These are phyloP conservation scores for Ustilago bromivora DNA, from an alignment of 1,284 basidiomycete species.

Conservation along the genomic window DNA sequence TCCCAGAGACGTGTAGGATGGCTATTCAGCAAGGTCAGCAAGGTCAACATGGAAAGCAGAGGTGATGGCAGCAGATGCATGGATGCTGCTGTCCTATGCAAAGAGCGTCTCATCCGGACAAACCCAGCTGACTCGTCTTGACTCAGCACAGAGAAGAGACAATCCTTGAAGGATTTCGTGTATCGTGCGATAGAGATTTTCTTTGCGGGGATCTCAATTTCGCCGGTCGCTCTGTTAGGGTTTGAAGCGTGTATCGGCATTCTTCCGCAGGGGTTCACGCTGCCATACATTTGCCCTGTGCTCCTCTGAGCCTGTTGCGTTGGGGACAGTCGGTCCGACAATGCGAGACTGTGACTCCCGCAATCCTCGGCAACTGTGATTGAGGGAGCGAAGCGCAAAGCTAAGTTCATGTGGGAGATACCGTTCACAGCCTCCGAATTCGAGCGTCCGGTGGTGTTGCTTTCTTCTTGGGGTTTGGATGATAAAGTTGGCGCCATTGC, in stretches of 20 bases:
- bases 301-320: background rate
- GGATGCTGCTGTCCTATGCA: background rate
- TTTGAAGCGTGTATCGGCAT: constrained; percentile 32
- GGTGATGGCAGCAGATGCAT: background rate
- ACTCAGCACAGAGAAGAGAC: background rate
- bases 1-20: background rate
- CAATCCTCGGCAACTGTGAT: background rate
- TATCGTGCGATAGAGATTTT: constrained; percentile 4
- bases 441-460: background rate
- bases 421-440: background rate
- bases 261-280: constrained; percentile 44
- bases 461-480: constrained; percentile 10
- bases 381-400: background rate
- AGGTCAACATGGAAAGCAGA: background rate
- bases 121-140: background rate
- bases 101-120: background rate
- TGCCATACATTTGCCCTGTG: constrained; percentile 12
- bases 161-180: background rate
- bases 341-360: constrained; percentile 13
- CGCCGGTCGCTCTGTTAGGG: constrained; percentile 14
- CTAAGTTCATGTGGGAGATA: constrained; percentile 1
- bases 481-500: background rate
- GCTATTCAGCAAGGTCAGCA: background rate
- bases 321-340: background rate
- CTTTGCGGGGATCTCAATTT: constrained; percentile 11